Conservation (phyloP, 352 stramenopile species). For the Globisporangium splendens region DNA sequence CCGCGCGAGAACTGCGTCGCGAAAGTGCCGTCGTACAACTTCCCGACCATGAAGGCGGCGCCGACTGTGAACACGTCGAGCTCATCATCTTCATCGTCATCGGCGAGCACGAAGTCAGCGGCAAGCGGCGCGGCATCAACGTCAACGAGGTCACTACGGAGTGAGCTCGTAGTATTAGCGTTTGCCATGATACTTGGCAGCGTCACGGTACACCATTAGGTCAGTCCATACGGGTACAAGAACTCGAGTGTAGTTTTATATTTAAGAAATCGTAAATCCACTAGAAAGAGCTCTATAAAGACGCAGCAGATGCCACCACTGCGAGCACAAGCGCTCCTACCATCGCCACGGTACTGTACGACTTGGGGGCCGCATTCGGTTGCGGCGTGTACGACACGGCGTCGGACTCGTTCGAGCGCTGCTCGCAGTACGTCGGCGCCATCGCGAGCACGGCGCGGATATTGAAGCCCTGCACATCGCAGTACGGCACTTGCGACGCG, state of each 20-base stretch:
- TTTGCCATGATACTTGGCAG: no score
- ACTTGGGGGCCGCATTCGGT: conserved; percentile 1
- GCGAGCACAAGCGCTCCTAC: not conserved
- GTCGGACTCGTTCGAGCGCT: conserved; percentile 10
- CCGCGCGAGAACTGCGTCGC: conserved; percentile 31
- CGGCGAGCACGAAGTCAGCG: conserved; percentile 1
- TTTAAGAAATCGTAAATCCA: no score
- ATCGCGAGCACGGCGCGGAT: conserved; percentile 10
- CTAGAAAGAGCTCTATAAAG: no score
- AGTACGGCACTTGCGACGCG: conserved; percentile 13
- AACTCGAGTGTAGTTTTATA: no score
- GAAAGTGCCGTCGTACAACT: conserved; percentile 34
- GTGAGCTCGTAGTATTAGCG: no score
- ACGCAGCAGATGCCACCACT: not conserved
- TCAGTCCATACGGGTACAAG: no score
- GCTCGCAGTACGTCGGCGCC: conserved; percentile 10
- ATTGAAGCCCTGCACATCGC: conserved; percentile 12
- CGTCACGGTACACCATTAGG: no score
- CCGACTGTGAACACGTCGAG: conserved; percentile 16
- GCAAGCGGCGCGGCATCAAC: no score
- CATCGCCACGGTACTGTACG: not conserved
- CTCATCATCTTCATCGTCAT: conserved; percentile 12
- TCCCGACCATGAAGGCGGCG: conserved; percentile 34
- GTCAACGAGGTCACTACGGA: no score
- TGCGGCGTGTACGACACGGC: conserved; percentile 10